Evolutionary conservation across 371 early-diverging fungal species (phyloP).

Genomic region (Mucor indicus): DNA sequence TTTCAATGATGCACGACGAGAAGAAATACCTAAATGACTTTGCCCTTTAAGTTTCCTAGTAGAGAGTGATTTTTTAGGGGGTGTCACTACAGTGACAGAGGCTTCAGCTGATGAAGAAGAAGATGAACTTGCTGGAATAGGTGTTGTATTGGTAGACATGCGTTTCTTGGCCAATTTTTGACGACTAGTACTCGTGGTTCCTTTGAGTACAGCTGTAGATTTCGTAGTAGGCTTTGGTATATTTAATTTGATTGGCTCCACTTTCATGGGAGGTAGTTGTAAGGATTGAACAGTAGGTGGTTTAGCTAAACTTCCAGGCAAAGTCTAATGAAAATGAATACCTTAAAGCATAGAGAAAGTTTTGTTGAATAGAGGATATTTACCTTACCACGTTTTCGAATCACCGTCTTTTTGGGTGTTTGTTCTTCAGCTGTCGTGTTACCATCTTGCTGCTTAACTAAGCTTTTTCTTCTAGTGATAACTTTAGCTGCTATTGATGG

Average conservation of each 20-base stretch:
- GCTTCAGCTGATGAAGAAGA: conserved; percentile 15
- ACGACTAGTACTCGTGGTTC: neutral
- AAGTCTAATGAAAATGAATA: conserved; percentile 24
- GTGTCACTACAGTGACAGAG: conserved; percentile 5
- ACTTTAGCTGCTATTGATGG: conserved; percentile 16
- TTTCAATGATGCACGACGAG: conserved; percentile 14
- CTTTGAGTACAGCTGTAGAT: conserved; percentile 21
- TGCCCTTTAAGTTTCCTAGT: conserved; percentile 16
- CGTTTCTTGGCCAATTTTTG: conserved; percentile 9
- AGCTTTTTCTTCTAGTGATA: conserved; percentile 20
- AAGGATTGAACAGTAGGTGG: conserved; percentile 40
- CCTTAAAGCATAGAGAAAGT: no score
- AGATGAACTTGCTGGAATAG: conserved; percentile 14
- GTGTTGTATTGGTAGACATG: conserved; percentile 15
- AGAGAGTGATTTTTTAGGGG: conserved; percentile 23
- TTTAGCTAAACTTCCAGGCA: conserved; percentile 49
- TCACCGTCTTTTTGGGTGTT: conserved; percentile 1
- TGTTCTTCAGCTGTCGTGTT: conserved; percentile 2
- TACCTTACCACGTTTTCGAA: conserved; percentile 47
- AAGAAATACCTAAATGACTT: conserved; percentile 15
- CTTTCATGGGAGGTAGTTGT: conserved; percentile 48
- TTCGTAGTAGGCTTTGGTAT: conserved; percentile 21
- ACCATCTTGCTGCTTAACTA: conserved; percentile 9
- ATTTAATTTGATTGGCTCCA: conserved; percentile 40
- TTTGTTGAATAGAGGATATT: conserved; percentile 2